Percentiles rank a stretch among this genome's conserved stretches.
These are phyloP conservation scores for Solanum chilense DNA, from an alignment of 257 asterid species.

Conservation along the genomic window DNA sequence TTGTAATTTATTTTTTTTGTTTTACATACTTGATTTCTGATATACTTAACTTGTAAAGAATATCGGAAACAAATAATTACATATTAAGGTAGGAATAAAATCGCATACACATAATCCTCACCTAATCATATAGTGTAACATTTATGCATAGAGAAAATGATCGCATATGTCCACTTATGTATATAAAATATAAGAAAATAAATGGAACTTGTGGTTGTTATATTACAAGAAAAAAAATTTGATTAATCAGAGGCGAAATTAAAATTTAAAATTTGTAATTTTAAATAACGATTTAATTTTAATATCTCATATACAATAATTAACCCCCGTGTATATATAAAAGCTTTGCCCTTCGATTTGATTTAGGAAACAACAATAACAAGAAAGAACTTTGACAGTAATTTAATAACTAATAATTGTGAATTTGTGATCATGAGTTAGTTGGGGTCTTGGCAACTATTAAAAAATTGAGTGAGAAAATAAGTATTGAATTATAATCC, in stretches of 20 bases:
- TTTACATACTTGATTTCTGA: background rate
- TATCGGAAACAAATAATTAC: background rate
- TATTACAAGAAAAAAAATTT: background rate
- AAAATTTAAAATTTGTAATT: too few species aligned
- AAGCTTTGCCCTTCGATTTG: background rate
- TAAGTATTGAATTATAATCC: background rate
- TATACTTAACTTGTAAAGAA: background rate
- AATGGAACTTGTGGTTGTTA: background rate
- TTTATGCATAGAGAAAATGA: background rate
- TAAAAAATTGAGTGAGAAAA: background rate
- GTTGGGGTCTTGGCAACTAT: too few species aligned
- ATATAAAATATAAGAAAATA: background rate
- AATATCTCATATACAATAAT: background rate
- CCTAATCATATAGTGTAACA: background rate
- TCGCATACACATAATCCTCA: too few species aligned
- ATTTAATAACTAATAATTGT: background rate
- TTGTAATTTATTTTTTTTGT: background rate
- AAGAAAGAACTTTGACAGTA: background rate
- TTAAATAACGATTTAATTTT: too few species aligned
- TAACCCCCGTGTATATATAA: background rate
- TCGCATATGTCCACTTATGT: background rate
- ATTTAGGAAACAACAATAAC: background rate
- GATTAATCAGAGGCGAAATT: background rate
- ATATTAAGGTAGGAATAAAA: background rate
- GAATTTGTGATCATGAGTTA: background rate